Base-by-base conservation (phyloP, 2,329 filamentous ascomycete genomes). In the Cladosporium sp. region DNA sequence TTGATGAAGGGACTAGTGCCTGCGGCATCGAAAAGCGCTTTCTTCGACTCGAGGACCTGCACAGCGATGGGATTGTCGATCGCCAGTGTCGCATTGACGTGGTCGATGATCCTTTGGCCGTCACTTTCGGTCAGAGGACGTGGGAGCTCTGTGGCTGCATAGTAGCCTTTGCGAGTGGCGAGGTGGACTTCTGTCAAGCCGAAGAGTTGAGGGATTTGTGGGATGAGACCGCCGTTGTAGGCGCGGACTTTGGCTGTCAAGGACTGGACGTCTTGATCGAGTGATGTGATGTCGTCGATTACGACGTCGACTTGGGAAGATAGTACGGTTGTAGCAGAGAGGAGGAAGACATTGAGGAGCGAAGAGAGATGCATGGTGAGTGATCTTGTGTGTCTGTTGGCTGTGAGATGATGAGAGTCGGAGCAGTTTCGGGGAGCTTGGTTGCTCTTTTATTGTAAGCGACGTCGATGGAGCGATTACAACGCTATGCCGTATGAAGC, bases 251-350 rank as follows among this genome's bases (percentile, higher is more conserved):
- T 58, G 14, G 62, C 58, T n/a, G 62, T 68, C 34, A 68, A 60
- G 17, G 50, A 47, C 17, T 59, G 63, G 5, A 68, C 66, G 3
- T 64, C 63, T 25, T 54, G 58, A 57, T 67, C 63, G 51, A 68
- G 67, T 19, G 60, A 63, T 2, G 62, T 67, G 40, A 68, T 65
- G 61, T 65, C 65, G 63, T 65, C 49, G 55, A 55, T 59, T 2
- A 62, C 60, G 11, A 59, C 58, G 34, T 64, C 57, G n/a, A 65
- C 63, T 11, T 60, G 50, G 15, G 45, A 45, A 4, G 58, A 50
- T 11, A 56, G 42, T 1, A 43, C 51, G 5, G 39, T 37, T 22
- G 38, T 43, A 5, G 34, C 39, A 3, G 25, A 34, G 17, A 55
- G 51, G n/a, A 42, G 28, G 25, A 55, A 4, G 9, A 25, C 20